Percentiles rank a stretch among this genome's conserved stretches.
These are phyloP conservation scores for Gossypium laxum DNA, from an alignment of 441 rosid genomes.

Conservation along the genomic window DNA sequence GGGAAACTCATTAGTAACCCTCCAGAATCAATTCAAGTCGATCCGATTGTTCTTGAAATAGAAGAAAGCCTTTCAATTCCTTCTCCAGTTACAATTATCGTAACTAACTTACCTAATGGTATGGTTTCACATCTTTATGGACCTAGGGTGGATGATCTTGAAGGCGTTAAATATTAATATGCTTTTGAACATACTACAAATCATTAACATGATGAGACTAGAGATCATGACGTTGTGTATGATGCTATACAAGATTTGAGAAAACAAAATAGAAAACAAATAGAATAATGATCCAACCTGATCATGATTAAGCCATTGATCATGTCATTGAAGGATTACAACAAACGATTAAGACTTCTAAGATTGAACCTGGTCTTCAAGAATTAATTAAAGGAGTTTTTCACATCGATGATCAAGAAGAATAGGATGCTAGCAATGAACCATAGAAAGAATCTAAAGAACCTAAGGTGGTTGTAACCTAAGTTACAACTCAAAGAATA, in stretches of 20 bases:
- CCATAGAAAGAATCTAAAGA: not conserved
- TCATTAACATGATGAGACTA: not conserved
- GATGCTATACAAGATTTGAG: not conserved
- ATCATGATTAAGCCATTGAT: not conserved
- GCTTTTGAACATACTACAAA: not conserved
- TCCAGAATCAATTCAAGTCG: not conserved
- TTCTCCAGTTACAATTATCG: not conserved
- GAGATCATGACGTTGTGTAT: too few species aligned
- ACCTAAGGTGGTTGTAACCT: not conserved
- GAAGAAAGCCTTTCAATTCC: not conserved
- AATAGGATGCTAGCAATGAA: not conserved
- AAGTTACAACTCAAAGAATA: not conserved
- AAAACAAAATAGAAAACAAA: too few species aligned
- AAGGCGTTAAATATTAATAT: not conserved
- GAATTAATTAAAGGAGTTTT: not conserved
- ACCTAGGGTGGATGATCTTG: not conserved
- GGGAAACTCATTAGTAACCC: not conserved
- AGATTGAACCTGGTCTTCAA: not conserved
- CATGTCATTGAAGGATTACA: not conserved
- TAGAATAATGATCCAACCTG: not conserved
- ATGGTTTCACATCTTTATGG: not conserved
- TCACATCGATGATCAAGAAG: not conserved
- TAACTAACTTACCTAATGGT: not conserved
- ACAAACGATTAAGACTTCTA: not conserved
- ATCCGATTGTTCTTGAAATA: not conserved